Conservation (phyloP, 192 early-diverging fungal species). For the Backusella macrospora region DNA sequence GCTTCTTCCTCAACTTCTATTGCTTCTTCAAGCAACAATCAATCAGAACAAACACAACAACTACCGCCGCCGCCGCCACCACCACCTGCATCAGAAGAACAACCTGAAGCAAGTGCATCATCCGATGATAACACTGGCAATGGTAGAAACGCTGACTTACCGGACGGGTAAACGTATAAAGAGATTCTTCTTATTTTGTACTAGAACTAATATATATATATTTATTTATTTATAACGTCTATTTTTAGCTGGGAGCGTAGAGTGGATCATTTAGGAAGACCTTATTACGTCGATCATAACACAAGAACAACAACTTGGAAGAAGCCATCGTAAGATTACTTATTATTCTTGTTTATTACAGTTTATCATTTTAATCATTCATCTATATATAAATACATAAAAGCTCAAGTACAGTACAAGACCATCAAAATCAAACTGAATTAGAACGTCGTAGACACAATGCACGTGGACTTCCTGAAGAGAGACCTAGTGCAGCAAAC, state of each 20-base stretch:
- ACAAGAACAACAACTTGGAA: constrained; percentile 93
- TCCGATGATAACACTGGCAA: neutral
- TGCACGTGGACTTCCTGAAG: constrained; percentile 81
- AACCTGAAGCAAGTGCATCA: neutral
- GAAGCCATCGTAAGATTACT: constrained; percentile 45
- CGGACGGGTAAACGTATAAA: constrained; percentile 11
- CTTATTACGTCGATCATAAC: constrained; percentile 98
- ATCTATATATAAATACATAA: neutral
- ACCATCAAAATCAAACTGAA: constrained; percentile 60
- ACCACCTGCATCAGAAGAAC: constrained; percentile 36
- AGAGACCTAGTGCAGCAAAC: constrained; percentile 24
- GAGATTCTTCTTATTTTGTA: constrained; percentile 35
- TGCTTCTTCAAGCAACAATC: neutral
- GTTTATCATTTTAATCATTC: neutral
- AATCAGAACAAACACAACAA: neutral
- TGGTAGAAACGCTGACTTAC: constrained; percentile 24
- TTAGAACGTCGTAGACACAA: constrained; percentile 75
- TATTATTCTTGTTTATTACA: neutral
- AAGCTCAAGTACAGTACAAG: constrained; percentile 44
- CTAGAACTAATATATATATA: constrained; percentile 67
- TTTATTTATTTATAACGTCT: neutral
- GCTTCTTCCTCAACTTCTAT: neutral
- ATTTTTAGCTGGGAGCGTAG: constrained; percentile 86
- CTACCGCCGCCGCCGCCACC: constrained; percentile 36
- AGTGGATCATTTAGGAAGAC: constrained; percentile 88